Base-by-base conservation (phyloP, 176 grass and related monocot genomes). In the Raddia distichophylla region DNA sequence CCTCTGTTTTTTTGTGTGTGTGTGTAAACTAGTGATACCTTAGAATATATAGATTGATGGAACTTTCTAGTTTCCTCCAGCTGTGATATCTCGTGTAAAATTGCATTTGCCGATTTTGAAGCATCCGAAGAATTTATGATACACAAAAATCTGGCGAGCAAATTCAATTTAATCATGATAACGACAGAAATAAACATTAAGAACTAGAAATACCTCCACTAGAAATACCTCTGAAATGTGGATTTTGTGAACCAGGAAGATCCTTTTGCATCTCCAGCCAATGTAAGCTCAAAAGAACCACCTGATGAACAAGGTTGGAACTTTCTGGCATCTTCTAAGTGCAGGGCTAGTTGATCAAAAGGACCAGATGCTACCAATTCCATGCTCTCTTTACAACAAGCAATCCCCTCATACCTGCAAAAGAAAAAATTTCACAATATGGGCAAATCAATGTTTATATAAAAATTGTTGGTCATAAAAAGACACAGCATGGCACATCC, bases 21-120 rank as follows among this genome's bases (percentile, higher is more conserved):
- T 19, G 45, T 15, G 15, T 27, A 67, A 61, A 87, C 16, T 78
- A 53, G 7, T 61, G 45, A 54, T 92, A 99, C 97, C 93, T 92
- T 94, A 68, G 78, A 68, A 88, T 94, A 88, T n/a, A 92, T 73
- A 48, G 91, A 86, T 20, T 92, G 87, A 92, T 99, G 93, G 86
- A 99, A 99, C 60, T 89, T 99, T 94, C 89, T 96, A 69, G 97
- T 99, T 82, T 99, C 93, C 83, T 94, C 91, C 73, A 99, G 86
- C 64, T 99, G 97, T 64, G 89, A 99, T 54, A 95, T 92, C 71
- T 99, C 97, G 45, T 92, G 88, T 83, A 86, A 82, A 77, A 99
- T 90, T 68, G 62, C 87, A 76, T 85, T 91, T 17, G 82, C 89
- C 0, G 87, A 93, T 93, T 90, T 91, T 78, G 88, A 69, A 10